Base-by-base conservation (phyloP, 352 stramenopile species). In the Pythium folliculosum region DNA sequence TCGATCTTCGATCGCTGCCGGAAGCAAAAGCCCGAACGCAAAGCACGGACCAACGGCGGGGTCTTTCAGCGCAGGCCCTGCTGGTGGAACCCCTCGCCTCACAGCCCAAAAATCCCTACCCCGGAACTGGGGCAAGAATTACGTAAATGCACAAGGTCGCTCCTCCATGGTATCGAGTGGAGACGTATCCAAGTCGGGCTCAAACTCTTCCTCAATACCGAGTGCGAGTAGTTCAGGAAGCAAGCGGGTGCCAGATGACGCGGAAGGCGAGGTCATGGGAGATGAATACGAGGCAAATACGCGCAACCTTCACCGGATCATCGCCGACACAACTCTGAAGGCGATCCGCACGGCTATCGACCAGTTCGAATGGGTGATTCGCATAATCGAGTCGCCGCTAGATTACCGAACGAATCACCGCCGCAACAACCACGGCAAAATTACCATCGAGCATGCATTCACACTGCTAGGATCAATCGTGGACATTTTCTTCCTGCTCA, bases 101-200 rank as follows among this genome's bases (percentile, higher is more conserved):
- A 59, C 69, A 12, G 61, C 53, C 3, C 75, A 80, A 19, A 77
- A 77, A 22, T 85, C 84, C 3, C 68, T 91, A 32, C 84, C 84
- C 13, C 79, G 82, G 5, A 89, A 83, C 37, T 91, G 84, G 84
- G 82, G 74, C 12, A 92, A 92, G 49, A 78, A 80, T 23, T 78
- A 87, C 47, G 52, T 66, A 3, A 70, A 65, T 3, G 64, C 73
- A 7, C 65, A 67, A 38, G 52, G 51, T n/a, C 51, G 58, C 3
- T 35, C 63, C 19, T 78, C 67, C 9, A 35, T 71, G 5, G 78
- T 44, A 37, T 19, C 50, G 23, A 70, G 61, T 0, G 9, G 37
- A 5, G 73, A 88, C 22, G 52, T 17, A 3, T 48, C 52, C 8
- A 59, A 59, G 17, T 32, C 61, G 5, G 35, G 22, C 3, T 37